Conservation (phyloP, 768 basidiomycete species). For the Tricholoma saponaceum region DNA sequence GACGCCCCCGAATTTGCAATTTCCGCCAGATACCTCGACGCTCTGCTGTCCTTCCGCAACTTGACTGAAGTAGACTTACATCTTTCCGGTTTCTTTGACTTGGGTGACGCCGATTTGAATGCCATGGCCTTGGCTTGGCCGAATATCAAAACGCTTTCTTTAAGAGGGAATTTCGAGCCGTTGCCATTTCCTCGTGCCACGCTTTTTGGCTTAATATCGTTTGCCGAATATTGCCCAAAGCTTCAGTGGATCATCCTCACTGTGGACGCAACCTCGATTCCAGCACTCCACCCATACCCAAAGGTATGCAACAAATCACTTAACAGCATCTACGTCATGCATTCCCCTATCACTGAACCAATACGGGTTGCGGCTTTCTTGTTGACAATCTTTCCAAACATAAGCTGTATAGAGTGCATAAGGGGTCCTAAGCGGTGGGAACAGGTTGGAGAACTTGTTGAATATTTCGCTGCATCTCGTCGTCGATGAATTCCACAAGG, state of each 20-base stretch:
- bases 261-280: neutral
- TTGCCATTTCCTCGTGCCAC: neutral
- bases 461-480: too few relatives aligned
- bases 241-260: neutral
- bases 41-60: neutral
- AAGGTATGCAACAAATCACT: neutral
- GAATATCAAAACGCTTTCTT: neutral
- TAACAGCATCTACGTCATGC: too few relatives aligned
- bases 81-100: neutral
- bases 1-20: neutral
- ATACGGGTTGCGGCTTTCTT: too few relatives aligned
- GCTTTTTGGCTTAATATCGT: neutral
- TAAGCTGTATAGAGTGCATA: too few relatives aligned
- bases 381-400: too few relatives aligned
- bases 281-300: neutral
- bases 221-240: neutral
- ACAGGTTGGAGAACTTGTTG: too few relatives aligned
- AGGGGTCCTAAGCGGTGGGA: too few relatives aligned
- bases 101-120: neutral
- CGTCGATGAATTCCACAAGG: too few relatives aligned
- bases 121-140: neutral
- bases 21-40: neutral
- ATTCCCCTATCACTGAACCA: too few relatives aligned
- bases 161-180: neutral
- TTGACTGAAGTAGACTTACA: neutral